Base-by-base conservation (phyloP, 140 eudicot genomes). In the Ambrosia hybrid region DNA sequence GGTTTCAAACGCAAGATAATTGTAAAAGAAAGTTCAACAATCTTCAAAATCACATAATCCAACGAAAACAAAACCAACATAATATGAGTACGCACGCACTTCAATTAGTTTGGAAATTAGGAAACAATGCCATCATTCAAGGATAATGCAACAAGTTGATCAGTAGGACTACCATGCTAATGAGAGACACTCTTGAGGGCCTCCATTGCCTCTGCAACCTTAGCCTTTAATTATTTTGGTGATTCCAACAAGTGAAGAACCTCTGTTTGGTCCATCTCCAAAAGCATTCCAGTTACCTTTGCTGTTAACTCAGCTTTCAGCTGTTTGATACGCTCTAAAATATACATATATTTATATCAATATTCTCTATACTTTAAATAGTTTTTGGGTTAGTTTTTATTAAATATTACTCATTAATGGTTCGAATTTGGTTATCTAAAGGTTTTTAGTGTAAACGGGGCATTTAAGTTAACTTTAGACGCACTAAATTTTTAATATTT, bases 231-330 rank as follows among this genome's bases (percentile, higher is more conserved):
- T 62, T 96, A 95, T 13, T 89, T 89, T 6, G 95, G 95, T 1
- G 98, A 87, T 73, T 89, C 96, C 51, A 92, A 78, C 85, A 92
- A 76, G 73, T 87, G 98, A 70, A 92, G 67, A 13, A 92, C 92
- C 74, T 92, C 98, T 0, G 96, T 83, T 82, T 85, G 95, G 48
- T 87, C 95, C 92, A 92, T 87, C 76, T 92, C 98, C 78, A 92
- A 57, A 43, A 92, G 90, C 98, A 92, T 92, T 9, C 98, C 98
- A 10, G 98, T 92, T 13, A 92, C 96, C 84, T 92, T 92, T 0
- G 96, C 96, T 4, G 98, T 95, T 26, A 81, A 75, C 43, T 87
- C 89, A 0, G 82, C 85, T 78, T 92, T 96, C 81, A 92, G 76
- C n/a, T n/a, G 30, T 21, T 21, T 21, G 30, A 21, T 21, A 21